Conservation (phyloP, 352 stramenopile species). For the Globisporangium perplexum region DNA sequence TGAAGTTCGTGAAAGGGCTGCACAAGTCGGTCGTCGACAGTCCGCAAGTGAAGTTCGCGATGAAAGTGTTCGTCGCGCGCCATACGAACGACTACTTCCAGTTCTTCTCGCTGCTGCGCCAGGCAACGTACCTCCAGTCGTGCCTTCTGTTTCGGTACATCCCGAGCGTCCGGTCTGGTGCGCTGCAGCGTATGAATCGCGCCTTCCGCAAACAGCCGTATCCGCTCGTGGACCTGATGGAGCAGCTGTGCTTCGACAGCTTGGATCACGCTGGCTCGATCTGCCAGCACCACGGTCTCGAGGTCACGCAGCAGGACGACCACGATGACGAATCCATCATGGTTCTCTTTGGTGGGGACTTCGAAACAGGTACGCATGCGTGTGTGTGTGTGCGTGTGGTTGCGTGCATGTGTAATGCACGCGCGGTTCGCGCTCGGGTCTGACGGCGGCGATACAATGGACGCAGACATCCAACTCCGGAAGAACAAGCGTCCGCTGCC, state of each 20-base stretch:
- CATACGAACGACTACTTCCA: constrained; percentile 80
- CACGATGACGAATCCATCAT: constrained; percentile 36
- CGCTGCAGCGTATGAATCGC: constrained; percentile 77
- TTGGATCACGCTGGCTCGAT: constrained; percentile 61
- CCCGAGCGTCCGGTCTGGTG: constrained; percentile 60
- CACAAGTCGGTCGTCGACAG: constrained; percentile 48
- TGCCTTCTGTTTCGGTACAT: constrained; percentile 84
- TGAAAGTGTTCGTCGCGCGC: constrained; percentile 81
- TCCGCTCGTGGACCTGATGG: constrained; percentile 51
- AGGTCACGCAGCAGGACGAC: constrained; percentile 37
- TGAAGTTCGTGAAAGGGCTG: constrained; percentile 85
- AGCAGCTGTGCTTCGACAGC: constrained; percentile 79
- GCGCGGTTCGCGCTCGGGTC: background rate
- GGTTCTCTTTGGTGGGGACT: constrained; percentile 73
- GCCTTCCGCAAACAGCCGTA: constrained; percentile 68
- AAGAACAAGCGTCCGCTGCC: constrained; percentile 62
- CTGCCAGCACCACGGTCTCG: constrained; percentile 62
- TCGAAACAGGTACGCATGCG: constrained; percentile 51
- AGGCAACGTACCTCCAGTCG: constrained; percentile 77
- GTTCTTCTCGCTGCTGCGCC: constrained; percentile 74
- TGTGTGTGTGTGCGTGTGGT: too few relatives aligned
- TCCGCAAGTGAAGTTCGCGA: constrained; percentile 81
- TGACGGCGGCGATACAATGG: background rate
- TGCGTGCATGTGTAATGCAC: background rate
- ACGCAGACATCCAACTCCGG: constrained; percentile 55